Conservation (phyloP, 768 basidiomycete genomes). For the Lactarius deliciosus region DNA sequence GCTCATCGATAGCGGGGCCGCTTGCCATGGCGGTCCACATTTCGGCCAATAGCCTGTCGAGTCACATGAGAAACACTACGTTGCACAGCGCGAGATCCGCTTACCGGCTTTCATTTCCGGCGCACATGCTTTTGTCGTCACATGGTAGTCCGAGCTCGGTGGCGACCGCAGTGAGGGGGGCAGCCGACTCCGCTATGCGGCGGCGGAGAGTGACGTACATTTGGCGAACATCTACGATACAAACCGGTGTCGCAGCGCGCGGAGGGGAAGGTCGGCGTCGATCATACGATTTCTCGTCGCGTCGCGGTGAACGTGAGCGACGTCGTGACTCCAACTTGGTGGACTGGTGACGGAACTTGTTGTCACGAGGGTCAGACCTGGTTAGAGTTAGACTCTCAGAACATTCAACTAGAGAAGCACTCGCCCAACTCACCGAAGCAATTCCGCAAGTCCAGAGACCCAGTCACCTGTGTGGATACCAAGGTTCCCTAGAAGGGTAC, state of each 20-base stretch:
- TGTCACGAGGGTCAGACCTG: slow-evolving; percentile 5
- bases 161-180: slow-evolving; percentile 14
- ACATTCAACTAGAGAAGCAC: not conserved
- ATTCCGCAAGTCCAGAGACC: slow-evolving; percentile 11
- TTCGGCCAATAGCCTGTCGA: slow-evolving; percentile 26
- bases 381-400: slow-evolving; percentile 7
- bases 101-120: slow-evolving; percentile 30
- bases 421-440: slow-evolving; percentile 21
- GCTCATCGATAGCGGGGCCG: slow-evolving; percentile 26
- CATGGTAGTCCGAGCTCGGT: slow-evolving; percentile 19
- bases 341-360: not conserved
- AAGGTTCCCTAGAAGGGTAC: slow-evolving; percentile 13
- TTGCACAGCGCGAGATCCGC: not conserved
- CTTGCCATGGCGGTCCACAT: slow-evolving; percentile 28
- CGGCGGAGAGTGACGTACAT: slow-evolving; percentile 25
- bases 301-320: slow-evolving; percentile 27
- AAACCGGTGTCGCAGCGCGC: not conserved
- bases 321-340: slow-evolving; percentile 4
- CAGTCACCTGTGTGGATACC: slow-evolving; percentile 12
- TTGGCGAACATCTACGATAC: slow-evolving; percentile 24
- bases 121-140: slow-evolving; percentile 24
- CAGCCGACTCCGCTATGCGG: slow-evolving; percentile 12
- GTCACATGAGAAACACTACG: not conserved
- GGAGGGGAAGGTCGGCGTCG: slow-evolving; percentile 19
- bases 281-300: slow-evolving; percentile 7